These are phyloP conservation scores for Urostyla sp. DNA, from an alignment of 73 alveolate species.

Conservation along the genomic window DNA sequence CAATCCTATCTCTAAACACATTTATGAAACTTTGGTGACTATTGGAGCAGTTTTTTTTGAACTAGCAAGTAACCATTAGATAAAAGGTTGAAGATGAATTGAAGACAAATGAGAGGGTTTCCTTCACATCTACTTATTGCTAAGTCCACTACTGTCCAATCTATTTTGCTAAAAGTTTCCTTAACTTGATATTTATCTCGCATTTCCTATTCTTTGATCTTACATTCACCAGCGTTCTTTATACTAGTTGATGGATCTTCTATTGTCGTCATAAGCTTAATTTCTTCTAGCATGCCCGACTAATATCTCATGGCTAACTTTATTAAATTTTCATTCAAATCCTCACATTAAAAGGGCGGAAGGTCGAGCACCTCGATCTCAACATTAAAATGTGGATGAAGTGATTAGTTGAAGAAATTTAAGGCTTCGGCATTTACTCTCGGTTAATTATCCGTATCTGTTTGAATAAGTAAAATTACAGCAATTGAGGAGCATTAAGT, in stretches of 20 bases:
- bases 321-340: conserved; percentile 32
- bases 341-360: conserved; percentile 50
- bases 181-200: conserved; percentile 14
- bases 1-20: conserved; percentile 59
- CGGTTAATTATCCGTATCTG: conserved; percentile 38
- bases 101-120: conserved; percentile 56
- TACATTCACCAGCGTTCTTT: conserved; percentile 48
- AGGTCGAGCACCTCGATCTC: conserved; percentile 43
- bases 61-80: conserved; percentile 34
- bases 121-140: conserved; percentile 67
- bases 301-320: conserved; percentile 20
- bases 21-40: conserved; percentile 25
- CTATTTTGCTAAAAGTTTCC: conserved; percentile 39
- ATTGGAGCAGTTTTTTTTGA: conserved; percentile 18
- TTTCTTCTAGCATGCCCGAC: conserved; percentile 53
- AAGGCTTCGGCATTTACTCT: conserved; percentile 50
- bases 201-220: conserved; percentile 23
- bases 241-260: conserved; percentile 52
- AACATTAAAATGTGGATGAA: conserved; percentile 10
- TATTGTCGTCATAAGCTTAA: conserved; percentile 26
- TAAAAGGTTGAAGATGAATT: conserved; percentile 53
- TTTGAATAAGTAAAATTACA: conserved; percentile 21
- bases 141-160: conserved; percentile 37
- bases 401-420: conserved; percentile 36
- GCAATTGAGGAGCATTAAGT: conserved; percentile 35